Evolutionary conservation across 805 yeast genomes (phyloP), one percentile per base, ranked within the genome.

Genomic region (Naumovozyma baii): DNA sequence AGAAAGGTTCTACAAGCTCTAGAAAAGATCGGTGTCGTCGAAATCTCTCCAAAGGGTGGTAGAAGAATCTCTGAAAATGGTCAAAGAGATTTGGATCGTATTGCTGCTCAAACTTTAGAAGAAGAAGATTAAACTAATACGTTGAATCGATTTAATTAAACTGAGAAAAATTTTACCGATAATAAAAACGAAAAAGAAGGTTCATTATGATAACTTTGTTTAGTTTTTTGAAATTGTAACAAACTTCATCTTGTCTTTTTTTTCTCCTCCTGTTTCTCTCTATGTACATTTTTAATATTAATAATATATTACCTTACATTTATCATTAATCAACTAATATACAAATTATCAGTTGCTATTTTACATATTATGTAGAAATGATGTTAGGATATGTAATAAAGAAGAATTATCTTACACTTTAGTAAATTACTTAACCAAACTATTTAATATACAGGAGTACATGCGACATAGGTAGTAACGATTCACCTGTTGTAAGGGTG

Each of bases 1-100:
- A 87, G 98, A 83, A 88, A 73, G 74, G 96, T 84, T 59, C 78
- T 92, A 66, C 98, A 92, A 76, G 80, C 97, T 64, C 84, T 92
- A 67, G 96, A 88, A 80, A 88, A 90, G 79, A 83, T 92, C 55
- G 97, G 97, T 71, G 86, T 92, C 60, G 76, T 92, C 61, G 98
- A 90, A 77, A 76, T 83, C 69, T 80, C 95, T 68, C 84, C 87
- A 73, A 86, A 85, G 75, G 96, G 96, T 70, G 98, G 98, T 73
- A 92, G 98, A 82, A 86, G 88, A 74, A 86, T 92, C 80, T 83
- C 96, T 53, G 96, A 86, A 70, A 84, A 87, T 75, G 99, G 99
- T 70, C 97, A 90, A 78, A 88, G 98, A 85, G 99, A 92, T 78
- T 83, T 92, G 77, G 99, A 92, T 78, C 96, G 99, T 82, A 90